Evolutionary conservation across 2,329 filamentous ascomycete species (phyloP).

Genomic region (Sclerotinia nivalis): DNA sequence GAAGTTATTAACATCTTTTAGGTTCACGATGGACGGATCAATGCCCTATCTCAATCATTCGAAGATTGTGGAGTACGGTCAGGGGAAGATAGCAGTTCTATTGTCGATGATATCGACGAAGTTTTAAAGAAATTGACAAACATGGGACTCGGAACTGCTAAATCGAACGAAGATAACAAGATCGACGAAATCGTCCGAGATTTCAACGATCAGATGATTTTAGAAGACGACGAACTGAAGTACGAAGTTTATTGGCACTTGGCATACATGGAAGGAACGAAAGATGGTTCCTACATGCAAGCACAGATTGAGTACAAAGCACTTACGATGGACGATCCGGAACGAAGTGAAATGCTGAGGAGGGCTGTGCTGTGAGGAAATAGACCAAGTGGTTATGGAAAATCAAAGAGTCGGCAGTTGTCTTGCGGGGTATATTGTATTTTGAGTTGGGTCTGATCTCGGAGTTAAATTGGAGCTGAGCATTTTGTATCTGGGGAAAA

Average conservation of each 20-base stretch:
- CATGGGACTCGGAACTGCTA: conserved; percentile 1
- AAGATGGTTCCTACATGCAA: conserved; percentile 19
- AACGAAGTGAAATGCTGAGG: conserved; percentile 11
- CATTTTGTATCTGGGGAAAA: conserved; percentile 7
- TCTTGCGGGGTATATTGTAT: background rate
- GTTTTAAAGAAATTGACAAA: conserved; percentile 5
- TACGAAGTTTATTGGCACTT: conserved; percentile 20
- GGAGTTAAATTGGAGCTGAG: conserved; percentile 9
- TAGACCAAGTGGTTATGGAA: conserved; percentile 17
- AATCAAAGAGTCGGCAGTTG: background rate
- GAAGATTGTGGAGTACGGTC: conserved; percentile 13
- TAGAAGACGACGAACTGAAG: conserved; percentile 17
- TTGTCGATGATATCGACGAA: conserved; percentile 12
- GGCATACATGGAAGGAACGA: conserved; percentile 21
- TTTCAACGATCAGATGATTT: background rate
- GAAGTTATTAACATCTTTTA: background rate
- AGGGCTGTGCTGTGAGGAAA: conserved; percentile 11
- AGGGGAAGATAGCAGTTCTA: background rate
- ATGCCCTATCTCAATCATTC: conserved; percentile 9
- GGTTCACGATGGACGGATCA: conserved; percentile 21
- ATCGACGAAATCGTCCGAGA: conserved; percentile 1
- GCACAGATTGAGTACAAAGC: conserved; percentile 13
- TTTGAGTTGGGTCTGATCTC: conserved; percentile 1
- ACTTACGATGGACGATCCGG: background rate
- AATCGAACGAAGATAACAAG: background rate